Evolutionary conservation across 1,284 basidiomycete genomes (phyloP), one percentile per base, ranked within the genome.

Genomic region (Macrocystidia cucumis): DNA sequence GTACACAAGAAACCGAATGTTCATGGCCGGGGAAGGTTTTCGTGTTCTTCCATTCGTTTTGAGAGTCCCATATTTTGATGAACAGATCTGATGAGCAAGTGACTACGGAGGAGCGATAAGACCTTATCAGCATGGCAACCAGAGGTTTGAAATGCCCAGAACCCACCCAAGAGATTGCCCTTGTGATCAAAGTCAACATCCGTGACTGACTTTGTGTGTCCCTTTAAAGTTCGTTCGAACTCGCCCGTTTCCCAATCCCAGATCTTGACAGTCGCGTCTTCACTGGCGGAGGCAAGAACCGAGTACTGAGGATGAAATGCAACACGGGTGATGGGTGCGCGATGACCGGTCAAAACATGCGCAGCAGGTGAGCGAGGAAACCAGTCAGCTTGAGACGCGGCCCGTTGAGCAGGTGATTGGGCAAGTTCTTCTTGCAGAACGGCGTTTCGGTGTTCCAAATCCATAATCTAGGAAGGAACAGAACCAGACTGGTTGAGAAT

Each of bases 241-340:
- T 93, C 91, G 17, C 91, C 91, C 24, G 86, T 86, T 55, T 95
- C 91, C 90, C 91, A 95, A 54, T 95, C 91, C 90, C 91, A 93
- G 34, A 95, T 77, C 63, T 93, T 93, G 48, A 93, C 74, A 2
- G 80, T 90, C 23, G 85, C 70, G 52, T 95, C 91, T 52, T 92
- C 91, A 47, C 84, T 87, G 4, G 88, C 89, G 19, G 81, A 85
- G 7, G 86, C 91, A 20, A 93, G 58, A 9, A 87, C 67, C 25
- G 81, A 89, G 62, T 89, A 93, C 19, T 78, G 69, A 0, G 91
- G 91, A 55, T 95, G 91, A 56, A 95, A 95, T 2, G 86, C 76
- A 27, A 93, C 75, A 29, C 77, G 68, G 13, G 83, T 89, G 40
- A 93, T 56, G 66, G 70, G 84, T 41, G 76, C 65, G 33, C 91